phyloP scores from a whole-genome alignment of 2,329 filamentous ascomycete species.

The Phyllosticta citribraziliensis region DNA sequence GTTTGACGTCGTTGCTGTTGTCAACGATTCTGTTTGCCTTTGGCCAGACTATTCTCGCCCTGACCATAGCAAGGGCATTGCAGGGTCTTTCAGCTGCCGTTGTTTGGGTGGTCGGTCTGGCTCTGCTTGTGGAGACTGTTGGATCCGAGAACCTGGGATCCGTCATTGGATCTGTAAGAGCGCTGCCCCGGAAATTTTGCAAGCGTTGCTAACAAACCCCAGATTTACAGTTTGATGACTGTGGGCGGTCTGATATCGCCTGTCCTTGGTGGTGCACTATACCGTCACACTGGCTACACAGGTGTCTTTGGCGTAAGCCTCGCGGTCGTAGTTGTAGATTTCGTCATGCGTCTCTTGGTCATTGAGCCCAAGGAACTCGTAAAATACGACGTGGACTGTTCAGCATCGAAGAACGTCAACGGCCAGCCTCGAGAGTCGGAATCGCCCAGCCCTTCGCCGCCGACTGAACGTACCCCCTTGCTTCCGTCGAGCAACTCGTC shows the following conservation, averaged over 20 bases:
- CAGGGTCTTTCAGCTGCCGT: constrained; percentile 50
- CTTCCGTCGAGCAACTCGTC: constrained; percentile 6
- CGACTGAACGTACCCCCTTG: constrained; percentile 20
- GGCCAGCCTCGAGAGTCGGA: constrained; percentile 3
- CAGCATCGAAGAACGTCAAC: constrained; percentile 7
- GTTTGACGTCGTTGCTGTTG: constrained; percentile 42
- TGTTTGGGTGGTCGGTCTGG: constrained; percentile 51
- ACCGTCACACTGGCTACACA: constrained; percentile 47
- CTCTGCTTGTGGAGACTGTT: constrained; percentile 51
- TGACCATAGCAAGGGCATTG: constrained; percentile 44
- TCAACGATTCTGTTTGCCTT: constrained; percentile 48
- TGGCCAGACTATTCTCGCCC: constrained; percentile 37
- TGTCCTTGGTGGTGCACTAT: constrained; percentile 50
- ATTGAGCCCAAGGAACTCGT: constrained; percentile 53
- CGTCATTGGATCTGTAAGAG: constrained; percentile 46
- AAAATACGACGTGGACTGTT: constrained; percentile 16
- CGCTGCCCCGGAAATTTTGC: not conserved
- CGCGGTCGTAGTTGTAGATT: constrained; percentile 46
- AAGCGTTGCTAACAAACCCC: not conserved
- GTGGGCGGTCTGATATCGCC: constrained; percentile 49
- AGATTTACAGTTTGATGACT: constrained; percentile 50
- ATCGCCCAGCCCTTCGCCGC: constrained; percentile 5
- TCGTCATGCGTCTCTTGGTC: constrained; percentile 49
- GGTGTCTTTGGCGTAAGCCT: constrained; percentile 51
- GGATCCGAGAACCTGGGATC: constrained; percentile 48